phyloP scores from a whole-genome alignment of 1,139 yeast species.

The Ashbya aceris region DNA sequence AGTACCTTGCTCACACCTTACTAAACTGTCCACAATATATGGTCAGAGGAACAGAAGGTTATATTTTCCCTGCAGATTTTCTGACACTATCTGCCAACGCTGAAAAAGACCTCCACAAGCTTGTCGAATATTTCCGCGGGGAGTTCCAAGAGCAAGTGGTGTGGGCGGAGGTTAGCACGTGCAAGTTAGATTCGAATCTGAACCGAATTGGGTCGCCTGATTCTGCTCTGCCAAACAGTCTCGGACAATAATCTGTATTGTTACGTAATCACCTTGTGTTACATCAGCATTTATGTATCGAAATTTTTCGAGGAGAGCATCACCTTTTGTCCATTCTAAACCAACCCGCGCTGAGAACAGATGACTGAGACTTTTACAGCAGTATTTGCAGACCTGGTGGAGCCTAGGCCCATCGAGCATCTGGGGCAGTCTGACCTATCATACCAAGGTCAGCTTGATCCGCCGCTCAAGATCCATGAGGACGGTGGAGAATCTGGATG shows the following conservation, averaged over 20 bases:
- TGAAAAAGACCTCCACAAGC: constrained; percentile 24
- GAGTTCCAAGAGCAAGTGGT: constrained; percentile 19
- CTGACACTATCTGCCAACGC: constrained; percentile 19
- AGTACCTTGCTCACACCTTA: constrained; percentile 23
- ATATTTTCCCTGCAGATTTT: constrained; percentile 36
- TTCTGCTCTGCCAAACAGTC: too few relatives aligned
- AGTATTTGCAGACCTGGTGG: constrained; percentile 14
- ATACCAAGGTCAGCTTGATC: constrained; percentile 34
- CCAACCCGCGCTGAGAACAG: too few relatives aligned
- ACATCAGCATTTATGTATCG: too few relatives aligned
- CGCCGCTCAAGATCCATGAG: constrained; percentile 36
- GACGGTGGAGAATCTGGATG: constrained; percentile 52
- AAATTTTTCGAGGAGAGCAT: too few relatives aligned
- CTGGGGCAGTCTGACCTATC: constrained; percentile 34
- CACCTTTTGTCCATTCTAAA: too few relatives aligned
- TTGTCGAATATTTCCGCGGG: constrained; percentile 18
- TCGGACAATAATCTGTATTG: not conserved
- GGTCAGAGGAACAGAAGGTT: constrained; percentile 34
- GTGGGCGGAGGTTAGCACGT: constrained; percentile 25
- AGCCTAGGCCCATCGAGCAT: constrained; percentile 27
- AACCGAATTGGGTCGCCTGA: not conserved
- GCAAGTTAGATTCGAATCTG: constrained; percentile 18
- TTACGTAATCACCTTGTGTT: not conserved
- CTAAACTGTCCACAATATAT: constrained; percentile 25
- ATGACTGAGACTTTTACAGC: constrained; percentile 7